A percentile compares a stretch with the other conserved stretches of the same genome.
Conservation (phyloP, 768 basidiomycete species). For the Xerocomellus amylosporus region DNA sequence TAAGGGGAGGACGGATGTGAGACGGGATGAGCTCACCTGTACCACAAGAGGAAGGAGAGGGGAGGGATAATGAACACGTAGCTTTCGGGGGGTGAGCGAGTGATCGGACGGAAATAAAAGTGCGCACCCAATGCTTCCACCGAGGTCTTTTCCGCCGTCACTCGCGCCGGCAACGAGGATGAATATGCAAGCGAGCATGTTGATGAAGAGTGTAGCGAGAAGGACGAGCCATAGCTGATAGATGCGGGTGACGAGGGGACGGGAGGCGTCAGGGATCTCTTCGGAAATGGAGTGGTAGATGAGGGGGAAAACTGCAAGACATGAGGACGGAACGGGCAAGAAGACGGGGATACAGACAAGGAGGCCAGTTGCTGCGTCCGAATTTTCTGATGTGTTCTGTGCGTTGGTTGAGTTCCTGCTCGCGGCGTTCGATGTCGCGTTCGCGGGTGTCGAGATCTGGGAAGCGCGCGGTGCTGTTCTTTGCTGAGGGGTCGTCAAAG, state of each 20-base stretch:
- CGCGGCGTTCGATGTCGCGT: conserved; percentile 75
- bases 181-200: conserved; percentile 88
- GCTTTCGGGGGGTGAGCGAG: conserved; percentile 37
- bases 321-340: conserved; percentile 17
- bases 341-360: conserved; percentile 52
- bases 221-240: conserved; percentile 96
- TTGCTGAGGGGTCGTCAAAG: conserved; percentile 76
- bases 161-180: conserved; percentile 73
- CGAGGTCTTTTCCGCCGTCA: conserved; percentile 77
- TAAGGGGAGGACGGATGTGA: conserved; percentile 9
- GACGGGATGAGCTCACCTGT: conserved; percentile 56
- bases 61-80: conserved; percentile 77
- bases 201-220: conserved; percentile 74
- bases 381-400: conserved; percentile 67
- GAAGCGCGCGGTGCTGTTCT: conserved; percentile 42
- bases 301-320: conserved; percentile 76
- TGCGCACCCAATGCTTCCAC: conserved; percentile 75
- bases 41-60: conserved; percentile 91
- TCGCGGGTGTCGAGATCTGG: conserved; percentile 78
- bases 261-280: conserved; percentile 83
- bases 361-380: conserved; percentile 93
- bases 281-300: conserved; percentile 91
- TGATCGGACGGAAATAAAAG: conserved; percentile 18
- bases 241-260: conserved; percentile 76
- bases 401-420: conserved; percentile 67